Conservation (phyloP, 345 rosid species). For the Aquilaria sinensis region DNA sequence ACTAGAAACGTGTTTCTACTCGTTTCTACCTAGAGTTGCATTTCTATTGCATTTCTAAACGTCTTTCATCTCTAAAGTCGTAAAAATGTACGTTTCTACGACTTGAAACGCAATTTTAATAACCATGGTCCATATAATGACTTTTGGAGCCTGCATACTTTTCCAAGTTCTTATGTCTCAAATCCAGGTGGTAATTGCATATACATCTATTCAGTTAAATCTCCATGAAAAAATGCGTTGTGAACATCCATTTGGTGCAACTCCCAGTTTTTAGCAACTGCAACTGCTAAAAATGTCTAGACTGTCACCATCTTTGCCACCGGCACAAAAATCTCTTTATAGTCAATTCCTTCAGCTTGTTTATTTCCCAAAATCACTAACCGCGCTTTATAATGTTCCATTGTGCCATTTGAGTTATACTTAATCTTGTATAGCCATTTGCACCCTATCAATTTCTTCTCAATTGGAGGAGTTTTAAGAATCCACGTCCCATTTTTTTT, state of each 20-base stretch:
- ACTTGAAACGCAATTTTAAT: too few relatives aligned
- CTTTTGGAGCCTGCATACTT: neutral
- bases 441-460: neutral
- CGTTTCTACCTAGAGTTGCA: too few relatives aligned
- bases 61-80: too few relatives aligned
- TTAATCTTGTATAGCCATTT: neutral
- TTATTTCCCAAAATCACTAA: neutral
- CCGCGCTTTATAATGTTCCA: neutral
- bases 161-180: neutral
- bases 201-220: neutral
- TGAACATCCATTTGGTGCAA: conserved; percentile 2
- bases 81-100: too few relatives aligned
- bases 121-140: conserved; percentile 7
- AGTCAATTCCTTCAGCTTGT: conserved; percentile 8
- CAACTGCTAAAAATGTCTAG: neutral
- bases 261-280: neutral
- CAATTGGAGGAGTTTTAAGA: neutral
- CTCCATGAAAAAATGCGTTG: conserved; percentile 1
- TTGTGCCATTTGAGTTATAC: neutral
- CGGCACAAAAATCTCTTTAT: neutral
- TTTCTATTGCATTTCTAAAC: too few relatives aligned
- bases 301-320: conserved; percentile 1
- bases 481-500: neutral
- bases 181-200: neutral
- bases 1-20: too few relatives aligned